phyloP scores from a whole-genome alignment of 768 basidiomycete genomes.

The Boletus rubropictus region DNA sequence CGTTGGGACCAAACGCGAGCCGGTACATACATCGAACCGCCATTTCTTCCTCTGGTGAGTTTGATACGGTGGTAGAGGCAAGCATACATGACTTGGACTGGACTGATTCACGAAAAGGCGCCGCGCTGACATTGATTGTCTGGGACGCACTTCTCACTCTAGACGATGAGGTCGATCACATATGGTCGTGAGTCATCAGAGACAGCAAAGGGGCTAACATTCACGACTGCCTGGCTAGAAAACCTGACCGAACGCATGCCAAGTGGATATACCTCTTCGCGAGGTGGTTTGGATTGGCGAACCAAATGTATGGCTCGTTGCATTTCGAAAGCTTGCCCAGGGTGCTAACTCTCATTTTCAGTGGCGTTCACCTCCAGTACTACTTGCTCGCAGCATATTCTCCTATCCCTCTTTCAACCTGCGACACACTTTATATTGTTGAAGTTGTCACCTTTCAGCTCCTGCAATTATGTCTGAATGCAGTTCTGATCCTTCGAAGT shows the following conservation, averaged over 20 bases:
- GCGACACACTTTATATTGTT: not conserved
- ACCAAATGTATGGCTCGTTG: conserved; percentile 6
- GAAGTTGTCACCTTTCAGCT: conserved; percentile 5
- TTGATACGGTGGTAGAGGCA: not conserved
- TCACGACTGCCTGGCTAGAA: conserved; percentile 1
- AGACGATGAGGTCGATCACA: conserved; percentile 12
- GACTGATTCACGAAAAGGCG: conserved; percentile 7
- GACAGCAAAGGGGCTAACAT: not conserved
- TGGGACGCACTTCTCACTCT: conserved; percentile 19
- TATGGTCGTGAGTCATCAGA: conserved; percentile 19
- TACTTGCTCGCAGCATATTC: not conserved
- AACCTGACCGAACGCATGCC: conserved; percentile 2
- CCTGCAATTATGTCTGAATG: conserved; percentile 13
- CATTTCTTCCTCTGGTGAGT: conserved; percentile 12
- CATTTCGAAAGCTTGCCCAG: not conserved
- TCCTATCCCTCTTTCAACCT: conserved; percentile 1
- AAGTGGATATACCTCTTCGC: conserved; percentile 21
- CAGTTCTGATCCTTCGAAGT: conserved; percentile 18
- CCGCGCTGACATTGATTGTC: conserved; percentile 3
- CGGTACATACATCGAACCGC: conserved; percentile 3
- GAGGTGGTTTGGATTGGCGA: conserved; percentile 21
- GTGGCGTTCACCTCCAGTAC: conserved; percentile 1
- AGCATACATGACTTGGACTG: not conserved
- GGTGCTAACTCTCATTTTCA: conserved; percentile 5
- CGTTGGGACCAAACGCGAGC: conserved; percentile 1